Percentiles rank a stretch among this genome's conserved stretches.
Conservation (phyloP, 345 rosid genomes). For the Dovyalis caffra region DNA sequence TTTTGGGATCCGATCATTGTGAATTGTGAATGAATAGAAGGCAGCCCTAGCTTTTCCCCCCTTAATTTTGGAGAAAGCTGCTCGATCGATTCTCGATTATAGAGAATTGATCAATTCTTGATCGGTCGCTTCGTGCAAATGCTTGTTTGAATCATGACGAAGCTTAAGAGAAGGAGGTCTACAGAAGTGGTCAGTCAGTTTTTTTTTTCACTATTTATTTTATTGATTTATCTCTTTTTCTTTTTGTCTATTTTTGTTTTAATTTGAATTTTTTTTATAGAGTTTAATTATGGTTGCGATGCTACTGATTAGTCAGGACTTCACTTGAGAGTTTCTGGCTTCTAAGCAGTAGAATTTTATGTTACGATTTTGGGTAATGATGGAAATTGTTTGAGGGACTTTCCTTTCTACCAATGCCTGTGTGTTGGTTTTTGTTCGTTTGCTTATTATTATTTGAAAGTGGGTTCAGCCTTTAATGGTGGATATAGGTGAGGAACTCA, state of each 20-base stretch:
- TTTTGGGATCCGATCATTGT: slow-evolving; percentile 36
- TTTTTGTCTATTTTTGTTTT: no score
- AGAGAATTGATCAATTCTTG: slow-evolving; percentile 50
- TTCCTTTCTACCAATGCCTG: no score
- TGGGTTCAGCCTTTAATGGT: no score
- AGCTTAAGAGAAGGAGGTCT: slow-evolving; percentile 74
- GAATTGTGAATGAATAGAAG: slow-evolving; percentile 10
- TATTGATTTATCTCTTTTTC: background rate
- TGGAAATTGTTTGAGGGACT: no score
- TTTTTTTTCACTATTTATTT: background rate
- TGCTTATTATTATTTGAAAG: no score
- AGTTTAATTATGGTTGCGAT: background rate
- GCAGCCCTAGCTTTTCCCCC: slow-evolving; percentile 24
- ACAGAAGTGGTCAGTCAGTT: slow-evolving; percentile 71
- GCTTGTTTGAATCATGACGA: slow-evolving; percentile 59
- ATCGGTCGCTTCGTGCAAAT: slow-evolving; percentile 36
- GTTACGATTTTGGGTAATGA: background rate
- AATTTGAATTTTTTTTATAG: no score
- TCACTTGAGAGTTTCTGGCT: background rate
- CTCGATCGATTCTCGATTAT: slow-evolving; percentile 52
- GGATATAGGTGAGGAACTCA: no score
- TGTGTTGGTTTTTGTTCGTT: no score
- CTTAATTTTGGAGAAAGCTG: background rate
- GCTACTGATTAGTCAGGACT: background rate
- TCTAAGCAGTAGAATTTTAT: background rate